Base-by-base conservation (phyloP, 2,329 filamentous ascomycete species). In the Paracoccidioides brasiliensis region DNA sequence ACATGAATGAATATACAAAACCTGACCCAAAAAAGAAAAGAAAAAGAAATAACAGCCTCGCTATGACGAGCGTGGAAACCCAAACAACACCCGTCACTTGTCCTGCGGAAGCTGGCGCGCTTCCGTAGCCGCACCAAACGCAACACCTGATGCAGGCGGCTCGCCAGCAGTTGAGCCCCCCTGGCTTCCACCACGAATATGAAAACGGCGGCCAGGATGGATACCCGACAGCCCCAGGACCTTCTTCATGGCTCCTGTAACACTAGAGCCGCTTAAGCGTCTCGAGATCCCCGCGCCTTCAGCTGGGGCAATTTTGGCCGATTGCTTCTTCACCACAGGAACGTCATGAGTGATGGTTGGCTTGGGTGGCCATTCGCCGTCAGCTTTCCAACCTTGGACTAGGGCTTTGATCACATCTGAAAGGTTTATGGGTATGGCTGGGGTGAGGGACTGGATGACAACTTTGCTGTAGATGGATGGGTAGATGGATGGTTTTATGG, bases 361-460 rank as follows among this genome's bases (percentile, higher is more conserved):
- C 61, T 80, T 81, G 1, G 87, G 88, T 4, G 91, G 90, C 91
- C 91, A 97, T 69, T 95, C 88, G 14, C 90, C 90, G 64, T 93
- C 88, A 43, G 88, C 80, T 70, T 94, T 95, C 91, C 91, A 96
- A 45, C 91, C 91, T 33, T 85, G 79, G 0, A 97, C 90, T 61
- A 91, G 86, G 10, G 88, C 82, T 8, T 82, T 80, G 28, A 88
- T 82, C 74, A 96, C 84, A 63, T 95, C 88, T 35, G 79, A 74
- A 0, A 97, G 79, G 63, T 95, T 96, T 65, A 96, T 86, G 3
- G 91, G 91, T 14, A 94, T 88, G 1, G 86, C 85, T 0, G 91
- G 91, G 2, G 89, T 88, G 60, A 93, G 80, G 41, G 78, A 80
- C 64, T 91, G 84, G 0, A 90, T 69, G 44, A 96, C 83, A 52